Evolutionary conservation across 495 filamentous ascomycete genomes (phyloP).

Genomic region (Tuber aestivum): DNA sequence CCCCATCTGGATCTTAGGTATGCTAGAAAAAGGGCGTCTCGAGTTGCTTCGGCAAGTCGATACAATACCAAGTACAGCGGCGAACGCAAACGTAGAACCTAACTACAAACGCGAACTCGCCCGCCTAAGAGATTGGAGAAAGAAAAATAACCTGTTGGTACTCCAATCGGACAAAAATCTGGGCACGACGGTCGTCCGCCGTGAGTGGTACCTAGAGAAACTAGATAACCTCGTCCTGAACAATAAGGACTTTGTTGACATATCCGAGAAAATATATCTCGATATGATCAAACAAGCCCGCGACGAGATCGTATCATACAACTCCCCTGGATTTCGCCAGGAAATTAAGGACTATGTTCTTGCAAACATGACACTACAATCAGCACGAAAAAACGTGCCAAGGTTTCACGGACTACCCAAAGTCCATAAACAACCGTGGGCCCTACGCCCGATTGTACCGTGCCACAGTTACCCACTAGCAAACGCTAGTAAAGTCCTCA

Average conservation of each 20-base stretch:
- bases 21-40: too few species aligned
- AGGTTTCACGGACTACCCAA: constrained; percentile 12
- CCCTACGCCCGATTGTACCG: neutral
- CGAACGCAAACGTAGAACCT: neutral
- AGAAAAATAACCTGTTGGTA: too few species aligned
- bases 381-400: neutral
- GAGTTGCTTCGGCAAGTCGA: too few species aligned
- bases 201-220: neutral
- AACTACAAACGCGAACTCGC: neutral
- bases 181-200: neutral
- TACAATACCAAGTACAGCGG: neutral
- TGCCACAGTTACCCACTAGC: too few species aligned
- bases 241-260: too few species aligned
- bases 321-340: too few species aligned
- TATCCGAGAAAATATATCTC: too few species aligned
- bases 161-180: neutral
- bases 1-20: too few species aligned
- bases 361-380: neutral
- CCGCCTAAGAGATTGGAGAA: neutral
- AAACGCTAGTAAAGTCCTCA: too few species aligned
- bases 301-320: too few species aligned
- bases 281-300: too few species aligned
- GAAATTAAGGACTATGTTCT: neutral
- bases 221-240: neutral
- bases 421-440: constrained; percentile 6